phyloP scores from a whole-genome alignment of 768 basidiomycete genomes.

The Heimioporus sp. region DNA sequence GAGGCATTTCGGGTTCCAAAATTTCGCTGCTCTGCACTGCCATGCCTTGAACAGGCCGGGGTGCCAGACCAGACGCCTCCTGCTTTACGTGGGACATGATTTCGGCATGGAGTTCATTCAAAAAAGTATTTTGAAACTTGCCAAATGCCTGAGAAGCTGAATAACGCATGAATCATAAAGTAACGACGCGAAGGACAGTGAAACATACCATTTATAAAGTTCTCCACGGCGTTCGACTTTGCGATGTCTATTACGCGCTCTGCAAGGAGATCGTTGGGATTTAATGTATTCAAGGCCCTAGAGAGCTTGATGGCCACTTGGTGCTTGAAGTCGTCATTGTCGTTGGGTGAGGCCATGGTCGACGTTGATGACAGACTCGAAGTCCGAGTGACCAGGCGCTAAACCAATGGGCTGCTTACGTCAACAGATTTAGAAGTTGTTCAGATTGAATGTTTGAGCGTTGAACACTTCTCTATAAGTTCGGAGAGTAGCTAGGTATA shows the following conservation, averaged over 20 bases:
- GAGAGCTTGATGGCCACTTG: slow-evolving; percentile 78
- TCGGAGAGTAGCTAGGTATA: background rate
- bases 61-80: slow-evolving; percentile 47
- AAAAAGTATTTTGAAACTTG: slow-evolving; percentile 78
- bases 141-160: slow-evolving; percentile 79
- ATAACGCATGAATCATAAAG: background rate
- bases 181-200: background rate
- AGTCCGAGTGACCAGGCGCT: background rate
- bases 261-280: slow-evolving; percentile 83
- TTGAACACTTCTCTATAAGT: no score
- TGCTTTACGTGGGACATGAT: slow-evolving; percentile 71
- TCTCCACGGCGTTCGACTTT: slow-evolving; percentile 58
- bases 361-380: background rate
- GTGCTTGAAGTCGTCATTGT: slow-evolving; percentile 53
- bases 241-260: slow-evolving; percentile 79
- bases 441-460: no score
- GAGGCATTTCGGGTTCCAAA: slow-evolving; percentile 73
- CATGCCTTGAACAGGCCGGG: slow-evolving; percentile 69
- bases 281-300: slow-evolving; percentile 71
- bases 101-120: slow-evolving; percentile 77
- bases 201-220: slow-evolving; percentile 64
- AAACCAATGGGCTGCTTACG: background rate
- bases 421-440: background rate
- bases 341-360: slow-evolving; percentile 3
- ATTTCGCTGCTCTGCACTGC: slow-evolving; percentile 79